Conservation (phyloP, 768 basidiomycete genomes). For the Hygrophoropsis aurantiaca region DNA sequence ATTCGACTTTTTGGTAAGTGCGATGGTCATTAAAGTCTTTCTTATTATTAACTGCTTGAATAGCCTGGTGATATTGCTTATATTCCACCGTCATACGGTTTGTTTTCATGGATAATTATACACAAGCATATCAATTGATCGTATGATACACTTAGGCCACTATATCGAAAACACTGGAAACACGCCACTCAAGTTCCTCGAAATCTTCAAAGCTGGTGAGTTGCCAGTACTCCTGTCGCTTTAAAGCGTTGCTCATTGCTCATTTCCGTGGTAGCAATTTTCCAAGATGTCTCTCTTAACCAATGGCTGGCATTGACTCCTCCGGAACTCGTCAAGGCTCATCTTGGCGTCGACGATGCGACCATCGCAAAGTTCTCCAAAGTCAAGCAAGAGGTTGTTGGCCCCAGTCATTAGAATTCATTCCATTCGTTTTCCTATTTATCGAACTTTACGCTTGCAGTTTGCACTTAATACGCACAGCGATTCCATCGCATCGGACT, state of each 20-base stretch:
- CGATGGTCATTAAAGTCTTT: neutral
- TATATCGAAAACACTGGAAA: slow-evolving; percentile 70
- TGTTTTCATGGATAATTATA: neutral
- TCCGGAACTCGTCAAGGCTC: slow-evolving; percentile 57
- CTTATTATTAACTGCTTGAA: slow-evolving; percentile 14
- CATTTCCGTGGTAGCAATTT: slow-evolving; percentile 35
- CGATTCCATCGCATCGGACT: too few relatives aligned
- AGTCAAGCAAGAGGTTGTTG: slow-evolving; percentile 51
- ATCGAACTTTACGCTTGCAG: neutral
- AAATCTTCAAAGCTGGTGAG: slow-evolving; percentile 59
- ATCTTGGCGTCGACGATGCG: slow-evolving; percentile 54
- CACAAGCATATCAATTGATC: neutral
- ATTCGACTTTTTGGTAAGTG: slow-evolving; percentile 43
- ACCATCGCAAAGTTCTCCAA: slow-evolving; percentile 48
- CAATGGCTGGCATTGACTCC: slow-evolving; percentile 67
- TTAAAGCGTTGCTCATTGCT: neutral
- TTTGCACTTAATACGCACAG: neutral
- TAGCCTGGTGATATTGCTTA: slow-evolving; percentile 29
- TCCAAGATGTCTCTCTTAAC: slow-evolving; percentile 56
- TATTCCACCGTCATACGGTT: slow-evolving; percentile 22
- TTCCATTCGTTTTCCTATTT: neutral
- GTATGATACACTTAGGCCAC: slow-evolving; percentile 51
- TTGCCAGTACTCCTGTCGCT: slow-evolving; percentile 1
- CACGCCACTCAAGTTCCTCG: slow-evolving; percentile 54
- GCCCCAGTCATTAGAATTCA: slow-evolving; percentile 13